Evolutionary conservation across 768 basidiomycete genomes (phyloP), one percentile per base, ranked within the genome.

Genomic region (Lyophyllum shimeji): DNA sequence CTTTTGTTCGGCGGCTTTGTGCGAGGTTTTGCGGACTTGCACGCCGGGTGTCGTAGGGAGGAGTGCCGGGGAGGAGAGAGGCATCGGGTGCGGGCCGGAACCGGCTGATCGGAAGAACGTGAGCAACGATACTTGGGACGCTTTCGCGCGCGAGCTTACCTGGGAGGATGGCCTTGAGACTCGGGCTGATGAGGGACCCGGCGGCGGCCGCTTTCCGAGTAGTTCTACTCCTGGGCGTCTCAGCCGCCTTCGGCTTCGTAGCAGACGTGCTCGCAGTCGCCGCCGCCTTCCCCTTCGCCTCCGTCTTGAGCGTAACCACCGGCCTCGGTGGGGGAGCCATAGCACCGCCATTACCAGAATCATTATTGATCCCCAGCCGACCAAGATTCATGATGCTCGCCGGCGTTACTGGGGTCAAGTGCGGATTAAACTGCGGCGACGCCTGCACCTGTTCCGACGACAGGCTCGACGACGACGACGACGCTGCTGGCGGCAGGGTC

Each of bases 1-100:
- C 68, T 95, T 95, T 70, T 99, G 97, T 71, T 99, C 97, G 5
- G 97, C 97, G 12, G 87, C 91, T 72, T 98, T 98, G 73, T 99
- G 92, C 7, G 91, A 91, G 25, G 87, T 87, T 69, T 92, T 93
- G 56, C 84, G 82, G 46, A 81, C 70, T 33, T 78, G 78, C 43
- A 82, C 60, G 0, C 63, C 62, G 20, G 64, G 63, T 11, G 37
- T 50, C 40, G n/a, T n/a, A n/a, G 52, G 55, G 60, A 44, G 49
- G n/a, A 48, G 43, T 9, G 50, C 33, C 3, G 43, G 47, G 17
- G 56, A 55, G 24, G 56, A 24, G 34, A 56, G 40, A 29, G 50
- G 51, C 54, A 60, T 33, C 31, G 61, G 37, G 9, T 57, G 53
- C 9, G 64, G 48, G 56, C 65, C 44, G 11, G 55, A 45, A 17